Conservation (phyloP, 441 rosid genomes). For the Syzygium syzygioides region DNA sequence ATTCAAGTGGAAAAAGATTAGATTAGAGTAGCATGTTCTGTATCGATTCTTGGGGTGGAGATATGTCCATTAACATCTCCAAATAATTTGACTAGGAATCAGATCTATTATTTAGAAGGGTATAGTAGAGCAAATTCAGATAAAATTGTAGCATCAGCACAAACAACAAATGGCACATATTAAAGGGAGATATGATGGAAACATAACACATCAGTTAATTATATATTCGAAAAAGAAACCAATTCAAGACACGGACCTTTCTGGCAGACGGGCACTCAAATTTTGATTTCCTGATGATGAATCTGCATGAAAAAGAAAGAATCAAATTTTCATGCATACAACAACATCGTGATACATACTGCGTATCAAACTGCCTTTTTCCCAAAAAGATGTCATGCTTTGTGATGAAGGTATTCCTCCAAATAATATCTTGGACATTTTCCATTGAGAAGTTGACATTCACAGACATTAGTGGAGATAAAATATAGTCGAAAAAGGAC, state of each 20-base stretch:
- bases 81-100: background rate
- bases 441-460: background rate
- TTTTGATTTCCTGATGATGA: slow-evolving; percentile 56
- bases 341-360: background rate
- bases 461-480: background rate
- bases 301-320: slow-evolving; percentile 36
- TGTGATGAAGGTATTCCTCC: background rate
- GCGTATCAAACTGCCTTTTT: background rate
- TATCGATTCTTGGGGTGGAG: background rate
- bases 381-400: background rate
- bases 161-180: background rate
- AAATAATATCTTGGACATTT: background rate
- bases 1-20: background rate
- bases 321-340: background rate
- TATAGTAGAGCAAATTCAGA: background rate
- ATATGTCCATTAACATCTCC: background rate
- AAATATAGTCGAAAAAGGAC: background rate
- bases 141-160: background rate
- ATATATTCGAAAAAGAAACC: background rate
- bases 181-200: background rate
- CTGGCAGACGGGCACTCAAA: slow-evolving; percentile 81
- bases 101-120: background rate
- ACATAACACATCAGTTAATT: background rate
- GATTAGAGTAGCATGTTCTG: background rate
- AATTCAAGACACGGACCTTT: slow-evolving; percentile 48